Conservation (phyloP, 2,329 filamentous ascomycete genomes). For the Penicillium sp. region DNA sequence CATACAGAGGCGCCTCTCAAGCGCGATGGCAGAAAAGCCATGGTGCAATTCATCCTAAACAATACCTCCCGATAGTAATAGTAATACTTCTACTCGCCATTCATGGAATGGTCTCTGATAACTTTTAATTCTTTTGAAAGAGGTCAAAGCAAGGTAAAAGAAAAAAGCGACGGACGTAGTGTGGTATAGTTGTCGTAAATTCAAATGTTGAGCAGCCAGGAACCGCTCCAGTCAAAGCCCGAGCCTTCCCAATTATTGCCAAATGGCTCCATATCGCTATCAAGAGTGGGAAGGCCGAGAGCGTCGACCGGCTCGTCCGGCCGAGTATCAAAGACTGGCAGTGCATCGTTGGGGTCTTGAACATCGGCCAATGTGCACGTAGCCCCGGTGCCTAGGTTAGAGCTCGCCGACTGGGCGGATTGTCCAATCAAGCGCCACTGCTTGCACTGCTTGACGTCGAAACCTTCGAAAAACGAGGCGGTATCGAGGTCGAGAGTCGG, state of each 20-base stretch:
- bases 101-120: background rate
- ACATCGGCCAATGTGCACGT: constrained; percentile 22
- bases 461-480: constrained; percentile 23
- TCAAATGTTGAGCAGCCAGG: constrained; percentile 24
- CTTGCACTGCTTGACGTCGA: constrained; percentile 21
- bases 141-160: background rate
- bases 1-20: constrained; percentile 49
- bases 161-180: background rate
- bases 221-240: constrained; percentile 27
- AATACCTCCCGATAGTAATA: background rate
- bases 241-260: constrained; percentile 24
- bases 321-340: constrained; percentile 10
- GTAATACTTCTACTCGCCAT: background rate
- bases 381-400: background rate
- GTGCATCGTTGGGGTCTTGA: constrained; percentile 9
- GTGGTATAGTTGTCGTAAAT: background rate
- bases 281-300: constrained; percentile 14
- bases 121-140: background rate
- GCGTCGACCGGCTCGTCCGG: constrained; percentile 9
- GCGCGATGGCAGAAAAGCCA: constrained; percentile 39
- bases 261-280: constrained; percentile 18
- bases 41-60: constrained; percentile 29
- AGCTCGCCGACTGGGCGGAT: constrained; percentile 4
- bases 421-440: constrained; percentile 23
- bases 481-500: constrained; percentile 18